Evolutionary conservation across 164 flowering plant genomes (phyloP), one percentile per base, ranked within the genome.

Genomic region (Chimonanthus praecox): DNA sequence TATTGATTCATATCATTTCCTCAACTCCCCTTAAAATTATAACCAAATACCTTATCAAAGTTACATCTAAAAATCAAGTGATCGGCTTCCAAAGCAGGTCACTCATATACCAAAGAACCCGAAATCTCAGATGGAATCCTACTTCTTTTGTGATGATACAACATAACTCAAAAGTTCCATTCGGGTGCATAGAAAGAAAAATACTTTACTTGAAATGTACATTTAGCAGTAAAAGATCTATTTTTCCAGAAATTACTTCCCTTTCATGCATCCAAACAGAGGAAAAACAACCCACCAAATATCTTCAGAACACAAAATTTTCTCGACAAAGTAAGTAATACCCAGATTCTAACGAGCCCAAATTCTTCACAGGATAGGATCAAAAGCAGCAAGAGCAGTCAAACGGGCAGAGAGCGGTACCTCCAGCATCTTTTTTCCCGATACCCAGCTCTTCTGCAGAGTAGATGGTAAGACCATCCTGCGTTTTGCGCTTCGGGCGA

Each of bases 331-430:
- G 43, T n/a, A n/a, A n/a, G n/a, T 48, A 45, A 66, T 9, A 45
- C 47, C 68, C 9, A 43, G 45, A 15, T 44, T 48, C 47, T 11
- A 66, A 33, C 33, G 21, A 33, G 44, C 21, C 49, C 47, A 45
- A 45, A 66, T 45, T 13, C 69, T 13, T 66, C 18, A 2, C 16
- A 9, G 48, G 16, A 15, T 13, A 63, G 15, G 43, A 75, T 85
- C 81, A 88, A 54, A 89, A 88, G 72, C 93, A 89, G 78, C 93
- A 89, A 68, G 82, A 78, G 77, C 93, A 89, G 71, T 89, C 91
- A 78, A 87, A 89, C 64, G 93, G 93, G 69, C 93, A 89, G 65
- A 88, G 84, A 6, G 74, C 75, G 48, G 91, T 88, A 69, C 87
- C 86, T 68, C 91, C 91, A 71, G 90, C 86, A 75, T 85, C 82